phyloP scores from a whole-genome alignment of 1,284 basidiomycete genomes.

The Ceratobasidium papillatum region DNA sequence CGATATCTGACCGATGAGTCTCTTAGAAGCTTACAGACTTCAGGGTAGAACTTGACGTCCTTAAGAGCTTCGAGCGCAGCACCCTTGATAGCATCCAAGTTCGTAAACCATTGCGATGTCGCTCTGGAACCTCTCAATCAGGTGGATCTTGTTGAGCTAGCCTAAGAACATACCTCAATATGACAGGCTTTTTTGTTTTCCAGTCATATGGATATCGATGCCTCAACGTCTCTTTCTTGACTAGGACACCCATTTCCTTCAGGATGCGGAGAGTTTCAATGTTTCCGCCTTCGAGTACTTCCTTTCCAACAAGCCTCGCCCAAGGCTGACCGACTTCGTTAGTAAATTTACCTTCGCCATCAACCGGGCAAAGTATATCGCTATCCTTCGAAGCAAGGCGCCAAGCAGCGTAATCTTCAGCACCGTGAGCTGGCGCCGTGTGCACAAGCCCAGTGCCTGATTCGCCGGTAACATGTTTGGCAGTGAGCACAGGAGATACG shows the following conservation, averaged over 20 bases:
- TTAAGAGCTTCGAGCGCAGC: constrained; percentile 77
- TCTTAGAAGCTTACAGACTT: constrained; percentile 65
- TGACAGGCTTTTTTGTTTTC: constrained; percentile 93
- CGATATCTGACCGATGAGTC: constrained; percentile 10
- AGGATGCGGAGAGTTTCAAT: constrained; percentile 73
- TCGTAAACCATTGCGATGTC: constrained; percentile 98
- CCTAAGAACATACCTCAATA: constrained; percentile 71
- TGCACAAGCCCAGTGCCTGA: constrained; percentile 98
- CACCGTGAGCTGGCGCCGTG: constrained; percentile 93
- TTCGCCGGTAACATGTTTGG: constrained; percentile 79
- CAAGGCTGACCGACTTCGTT: constrained; percentile 56
- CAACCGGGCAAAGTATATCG: constrained; percentile 76
- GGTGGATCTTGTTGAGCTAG: not conserved
- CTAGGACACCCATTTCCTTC: constrained; percentile 62
- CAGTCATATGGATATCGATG: constrained; percentile 98
- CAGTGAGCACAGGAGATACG: constrained; percentile 58
- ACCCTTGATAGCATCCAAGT: constrained; percentile 84
- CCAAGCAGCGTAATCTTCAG: constrained; percentile 89
- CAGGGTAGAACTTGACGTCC: constrained; percentile 81
- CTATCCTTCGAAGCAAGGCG: constrained; percentile 52
- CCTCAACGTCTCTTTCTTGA: constrained; percentile 75
- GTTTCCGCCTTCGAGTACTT: constrained; percentile 77
- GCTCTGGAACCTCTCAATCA: constrained; percentile 64
- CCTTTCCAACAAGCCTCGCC: constrained; percentile 68
- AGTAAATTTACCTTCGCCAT: constrained; percentile 80